phyloP scores from a whole-genome alignment of 1,139 yeast genomes.

The Suhomyces bolitotheri region DNA sequence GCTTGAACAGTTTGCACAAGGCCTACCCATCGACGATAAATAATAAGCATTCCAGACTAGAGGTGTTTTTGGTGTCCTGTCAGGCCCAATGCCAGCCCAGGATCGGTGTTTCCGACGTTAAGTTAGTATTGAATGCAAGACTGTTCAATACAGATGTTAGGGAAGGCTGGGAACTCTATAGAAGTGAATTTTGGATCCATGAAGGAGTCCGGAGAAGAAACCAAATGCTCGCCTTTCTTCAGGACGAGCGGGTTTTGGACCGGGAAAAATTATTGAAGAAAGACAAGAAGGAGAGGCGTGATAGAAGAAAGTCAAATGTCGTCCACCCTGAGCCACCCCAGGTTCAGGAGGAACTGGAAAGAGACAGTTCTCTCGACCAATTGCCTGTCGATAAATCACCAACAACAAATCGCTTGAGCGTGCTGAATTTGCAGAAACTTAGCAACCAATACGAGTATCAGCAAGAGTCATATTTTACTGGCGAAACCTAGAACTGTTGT shows the following conservation, averaged over 20 bases:
- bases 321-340: slow-evolving; percentile 2
- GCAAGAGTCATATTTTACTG: slow-evolving; percentile 1
- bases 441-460: slow-evolving; percentile 4
- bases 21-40: slow-evolving; percentile 37
- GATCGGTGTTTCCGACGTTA: slow-evolving; percentile 53
- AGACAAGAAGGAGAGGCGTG: slow-evolving; percentile 41
- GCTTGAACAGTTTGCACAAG: slow-evolving; percentile 32
- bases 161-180: slow-evolving; percentile 92
- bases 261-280: slow-evolving; percentile 32
- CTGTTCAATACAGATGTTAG: slow-evolving; percentile 79
- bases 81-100: slow-evolving; percentile 51
- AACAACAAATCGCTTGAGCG: slow-evolving; percentile 24
- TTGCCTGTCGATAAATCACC: slow-evolving; percentile 14
- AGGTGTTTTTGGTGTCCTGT: slow-evolving; percentile 43
- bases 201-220: slow-evolving; percentile 73
- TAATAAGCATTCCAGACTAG: slow-evolving; percentile 39
- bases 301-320: slow-evolving; percentile 28
- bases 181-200: slow-evolving; percentile 90
- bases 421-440: slow-evolving; percentile 25
- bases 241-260: slow-evolving; percentile 17
- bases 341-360: background rate
- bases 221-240: slow-evolving; percentile 38
- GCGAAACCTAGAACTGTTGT: background rate
- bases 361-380: slow-evolving; percentile 7
- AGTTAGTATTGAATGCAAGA: slow-evolving; percentile 76